Evolutionary conservation across 768 basidiomycete genomes (phyloP).

Genomic region (Dentipellis fragilis): DNA sequence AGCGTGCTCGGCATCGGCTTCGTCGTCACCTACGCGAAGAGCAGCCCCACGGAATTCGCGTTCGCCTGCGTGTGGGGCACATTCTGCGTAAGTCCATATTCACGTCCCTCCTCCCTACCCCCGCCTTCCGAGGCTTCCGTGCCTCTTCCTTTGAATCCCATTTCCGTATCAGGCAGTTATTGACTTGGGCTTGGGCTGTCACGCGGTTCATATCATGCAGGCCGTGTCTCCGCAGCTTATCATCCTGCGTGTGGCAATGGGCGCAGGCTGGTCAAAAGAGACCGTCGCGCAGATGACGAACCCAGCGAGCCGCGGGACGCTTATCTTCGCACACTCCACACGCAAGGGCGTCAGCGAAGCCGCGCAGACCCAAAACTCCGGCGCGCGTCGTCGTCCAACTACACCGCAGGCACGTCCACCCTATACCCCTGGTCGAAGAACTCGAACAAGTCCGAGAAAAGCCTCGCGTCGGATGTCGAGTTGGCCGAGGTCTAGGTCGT

Average conservation of each 20-base stretch:
- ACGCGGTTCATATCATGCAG: too few relatives aligned
- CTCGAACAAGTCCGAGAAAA: too few relatives aligned
- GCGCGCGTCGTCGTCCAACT: too few relatives aligned
- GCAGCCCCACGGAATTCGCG: constrained; percentile 23
- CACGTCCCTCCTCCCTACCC: neutral
- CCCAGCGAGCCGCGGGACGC: too few relatives aligned
- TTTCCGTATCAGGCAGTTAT: constrained; percentile 17
- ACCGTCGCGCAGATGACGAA: constrained; percentile 8
- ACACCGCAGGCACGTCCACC: too few relatives aligned
- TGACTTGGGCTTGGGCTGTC: too few relatives aligned
- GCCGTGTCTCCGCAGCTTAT: constrained; percentile 23
- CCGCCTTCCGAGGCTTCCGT: neutral
- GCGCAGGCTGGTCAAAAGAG: constrained; percentile 22
- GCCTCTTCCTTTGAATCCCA: neutral
- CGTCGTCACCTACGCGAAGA: constrained; percentile 27
- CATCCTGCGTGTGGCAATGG: constrained; percentile 23
- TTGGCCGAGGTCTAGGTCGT: too few relatives aligned
- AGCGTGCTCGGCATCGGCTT: constrained; percentile 28
- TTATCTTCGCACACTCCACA: too few relatives aligned
- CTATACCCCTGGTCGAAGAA: too few relatives aligned
- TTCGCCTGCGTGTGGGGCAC: constrained; percentile 34
- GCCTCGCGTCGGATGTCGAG: too few relatives aligned
- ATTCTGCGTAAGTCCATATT: constrained; percentile 24
- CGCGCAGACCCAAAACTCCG: too few relatives aligned
- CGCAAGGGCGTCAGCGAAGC: too few relatives aligned